Conservation (phyloP, 1,139 yeast genomes). For the Suhomyces kunorum region DNA sequence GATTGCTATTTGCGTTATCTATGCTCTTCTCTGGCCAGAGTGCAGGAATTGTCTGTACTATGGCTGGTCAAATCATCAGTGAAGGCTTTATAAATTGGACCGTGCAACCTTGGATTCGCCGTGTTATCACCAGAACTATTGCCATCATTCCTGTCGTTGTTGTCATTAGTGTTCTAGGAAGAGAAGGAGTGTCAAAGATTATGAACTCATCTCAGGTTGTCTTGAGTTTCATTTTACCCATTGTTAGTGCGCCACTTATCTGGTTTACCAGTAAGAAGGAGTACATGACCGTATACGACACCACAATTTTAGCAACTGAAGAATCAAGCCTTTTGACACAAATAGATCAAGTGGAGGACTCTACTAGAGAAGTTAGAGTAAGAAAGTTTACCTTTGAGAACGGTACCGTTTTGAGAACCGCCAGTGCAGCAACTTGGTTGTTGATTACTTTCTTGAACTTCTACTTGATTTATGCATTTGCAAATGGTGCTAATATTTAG, state of each 20-base stretch:
- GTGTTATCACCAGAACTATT: slow-evolving; percentile 68
- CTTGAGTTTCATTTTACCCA: slow-evolving; percentile 69
- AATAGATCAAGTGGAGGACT: slow-evolving; percentile 3
- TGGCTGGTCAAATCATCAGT: slow-evolving; percentile 83
- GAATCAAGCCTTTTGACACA: slow-evolving; percentile 14
- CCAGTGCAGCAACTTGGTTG: slow-evolving; percentile 67
- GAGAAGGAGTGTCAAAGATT: slow-evolving; percentile 61
- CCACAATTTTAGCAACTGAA: slow-evolving; percentile 14
- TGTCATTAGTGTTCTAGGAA: slow-evolving; percentile 63
- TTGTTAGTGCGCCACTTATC: slow-evolving; percentile 74
- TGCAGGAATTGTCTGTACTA: slow-evolving; percentile 84
- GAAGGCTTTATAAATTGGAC: slow-evolving; percentile 84
- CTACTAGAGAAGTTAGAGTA: slow-evolving; percentile 12
- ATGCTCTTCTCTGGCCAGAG: slow-evolving; percentile 75
- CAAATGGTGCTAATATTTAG: slow-evolving; percentile 67
- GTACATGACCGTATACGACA: slow-evolving; percentile 55
- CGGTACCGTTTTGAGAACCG: slow-evolving; percentile 52
- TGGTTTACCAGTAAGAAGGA: slow-evolving; percentile 68
- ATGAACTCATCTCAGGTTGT: slow-evolving; percentile 78
- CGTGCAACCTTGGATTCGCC: slow-evolving; percentile 72
- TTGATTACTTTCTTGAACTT: slow-evolving; percentile 71
- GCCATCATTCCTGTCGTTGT: slow-evolving; percentile 73
- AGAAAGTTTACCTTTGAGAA: slow-evolving; percentile 56
- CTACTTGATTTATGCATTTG: slow-evolving; percentile 68
- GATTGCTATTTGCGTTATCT: slow-evolving; percentile 76